Evolutionary conservation across 2,329 filamentous ascomycete genomes (phyloP).

Genomic region (Claviceps digitariae): DNA sequence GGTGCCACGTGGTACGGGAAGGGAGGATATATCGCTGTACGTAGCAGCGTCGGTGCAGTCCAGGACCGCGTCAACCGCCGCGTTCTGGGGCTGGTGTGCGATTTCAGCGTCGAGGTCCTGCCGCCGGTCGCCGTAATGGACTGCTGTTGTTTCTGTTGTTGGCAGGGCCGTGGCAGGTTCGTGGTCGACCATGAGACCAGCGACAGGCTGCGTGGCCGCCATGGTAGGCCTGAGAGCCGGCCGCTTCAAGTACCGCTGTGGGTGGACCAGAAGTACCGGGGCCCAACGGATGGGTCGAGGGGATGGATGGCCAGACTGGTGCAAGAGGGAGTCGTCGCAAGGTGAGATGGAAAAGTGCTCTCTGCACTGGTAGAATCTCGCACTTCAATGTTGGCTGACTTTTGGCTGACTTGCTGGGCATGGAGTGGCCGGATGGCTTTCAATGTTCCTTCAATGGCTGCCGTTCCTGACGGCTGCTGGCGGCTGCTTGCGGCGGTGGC

Average conservation of each 20-base stretch:
- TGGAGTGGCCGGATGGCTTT: background rate
- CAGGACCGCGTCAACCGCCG: conserved; percentile 8
- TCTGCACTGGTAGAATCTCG: background rate
- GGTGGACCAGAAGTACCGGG: background rate
- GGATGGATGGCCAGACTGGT: background rate
- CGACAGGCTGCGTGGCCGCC: conserved; percentile 1
- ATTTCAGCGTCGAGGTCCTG: background rate
- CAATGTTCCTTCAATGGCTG: background rate
- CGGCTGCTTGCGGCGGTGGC: background rate
- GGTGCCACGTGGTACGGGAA: conserved; percentile 16
- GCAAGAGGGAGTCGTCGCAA: too few relatives aligned
- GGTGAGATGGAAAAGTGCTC: too few relatives aligned
- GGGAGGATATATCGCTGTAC: conserved; percentile 12
- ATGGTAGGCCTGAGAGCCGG: conserved; percentile 1
- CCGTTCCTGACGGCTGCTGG: background rate
- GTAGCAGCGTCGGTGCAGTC: conserved; percentile 16
- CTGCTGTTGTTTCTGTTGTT: background rate
- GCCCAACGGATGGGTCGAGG: background rate
- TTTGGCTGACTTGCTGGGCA: background rate
- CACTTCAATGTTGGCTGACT: too few relatives aligned
- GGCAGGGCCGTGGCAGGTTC: background rate
- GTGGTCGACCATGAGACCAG: background rate
- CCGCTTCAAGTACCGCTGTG: background rate
- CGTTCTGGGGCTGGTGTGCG: background rate
- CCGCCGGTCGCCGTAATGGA: background rate